A percentile compares a stretch with the other conserved stretches of the same genome.
These are phyloP conservation scores for Eimeria sp. DNA, from an alignment of 169 alveolate species.

Conservation along the genomic window DNA sequence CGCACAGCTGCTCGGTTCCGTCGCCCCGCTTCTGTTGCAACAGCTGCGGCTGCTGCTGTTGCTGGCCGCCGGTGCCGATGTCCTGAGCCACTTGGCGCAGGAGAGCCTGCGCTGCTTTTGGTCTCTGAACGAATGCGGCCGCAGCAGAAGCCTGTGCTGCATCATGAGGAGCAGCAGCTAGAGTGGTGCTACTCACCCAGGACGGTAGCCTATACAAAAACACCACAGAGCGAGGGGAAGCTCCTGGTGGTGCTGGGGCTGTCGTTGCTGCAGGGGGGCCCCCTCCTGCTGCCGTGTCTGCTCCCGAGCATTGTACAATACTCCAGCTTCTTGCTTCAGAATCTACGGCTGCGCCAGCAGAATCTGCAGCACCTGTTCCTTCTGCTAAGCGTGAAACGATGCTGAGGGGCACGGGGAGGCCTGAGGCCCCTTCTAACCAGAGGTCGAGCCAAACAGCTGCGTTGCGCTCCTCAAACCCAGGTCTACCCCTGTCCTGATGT, in stretches of 20 bases:
- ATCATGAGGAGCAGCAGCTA: slow-evolving; percentile 69
- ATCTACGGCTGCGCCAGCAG: slow-evolving; percentile 24
- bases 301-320: neutral
- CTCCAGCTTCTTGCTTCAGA: neutral
- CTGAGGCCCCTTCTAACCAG: slow-evolving; percentile 37
- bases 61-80: slow-evolving; percentile 11
- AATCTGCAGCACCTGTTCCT: neutral
- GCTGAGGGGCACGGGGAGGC: slow-evolving; percentile 51
- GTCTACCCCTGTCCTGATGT: neutral
- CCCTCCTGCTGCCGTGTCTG: slow-evolving; percentile 48
- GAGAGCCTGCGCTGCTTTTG: slow-evolving; percentile 53
- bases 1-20: slow-evolving; percentile 21
- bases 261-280: slow-evolving; percentile 26
- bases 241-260: neutral
- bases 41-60: slow-evolving; percentile 31
- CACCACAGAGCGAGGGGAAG: slow-evolving; percentile 59
- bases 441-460: slow-evolving; percentile 44
- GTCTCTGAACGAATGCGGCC: slow-evolving; percentile 53
- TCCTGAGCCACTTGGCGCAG: slow-evolving; percentile 43
- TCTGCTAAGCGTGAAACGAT: neutral
- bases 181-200: slow-evolving; percentile 62
- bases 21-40: neutral
- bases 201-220: slow-evolving; percentile 35
- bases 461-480: neutral
- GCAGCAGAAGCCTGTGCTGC: slow-evolving; percentile 75